Conservation (phyloP, 2,329 filamentous ascomycete species). For the Periconia digitata region DNA sequence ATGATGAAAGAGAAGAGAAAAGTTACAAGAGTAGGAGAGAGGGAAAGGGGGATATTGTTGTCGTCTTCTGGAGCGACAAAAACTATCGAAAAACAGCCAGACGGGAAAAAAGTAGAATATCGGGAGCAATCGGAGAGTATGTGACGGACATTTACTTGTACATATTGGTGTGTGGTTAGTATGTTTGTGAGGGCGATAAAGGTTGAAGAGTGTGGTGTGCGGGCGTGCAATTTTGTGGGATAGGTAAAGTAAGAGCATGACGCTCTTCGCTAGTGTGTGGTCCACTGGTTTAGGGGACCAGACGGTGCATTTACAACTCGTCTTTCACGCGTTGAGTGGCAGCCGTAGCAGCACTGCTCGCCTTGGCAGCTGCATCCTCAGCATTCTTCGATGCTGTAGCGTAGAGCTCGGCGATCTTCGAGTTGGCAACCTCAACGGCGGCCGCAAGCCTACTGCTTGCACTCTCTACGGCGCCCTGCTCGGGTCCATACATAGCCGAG, state of each 20-base stretch:
- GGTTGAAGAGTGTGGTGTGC: background rate
- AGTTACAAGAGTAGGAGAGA: background rate
- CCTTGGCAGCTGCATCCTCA: constrained; percentile 51
- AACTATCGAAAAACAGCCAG: background rate
- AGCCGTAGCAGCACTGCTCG: constrained; percentile 36
- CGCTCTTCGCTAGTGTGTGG: background rate
- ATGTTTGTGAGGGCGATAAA: background rate
- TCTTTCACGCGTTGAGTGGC: constrained; percentile 53
- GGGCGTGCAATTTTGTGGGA: background rate
- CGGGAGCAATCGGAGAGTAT: background rate
- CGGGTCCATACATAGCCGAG: constrained; percentile 51
- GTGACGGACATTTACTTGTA: background rate
- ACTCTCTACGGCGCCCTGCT: constrained; percentile 49
- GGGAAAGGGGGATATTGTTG: too few species aligned
- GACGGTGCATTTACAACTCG: constrained; percentile 47
- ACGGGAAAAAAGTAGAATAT: background rate
- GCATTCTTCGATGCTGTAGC: constrained; percentile 41
- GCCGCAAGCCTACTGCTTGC: constrained; percentile 45
- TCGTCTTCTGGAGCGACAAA: too few species aligned
- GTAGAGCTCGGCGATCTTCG: constrained; percentile 45
- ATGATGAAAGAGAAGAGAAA: background rate
- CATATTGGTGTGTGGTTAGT: background rate
- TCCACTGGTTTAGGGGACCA: background rate
- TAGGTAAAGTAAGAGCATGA: background rate
- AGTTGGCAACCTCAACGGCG: constrained; percentile 49